Conservation (phyloP, 2,329 filamentous ascomycete species). For the Botrytis pseudocinerea region DNA sequence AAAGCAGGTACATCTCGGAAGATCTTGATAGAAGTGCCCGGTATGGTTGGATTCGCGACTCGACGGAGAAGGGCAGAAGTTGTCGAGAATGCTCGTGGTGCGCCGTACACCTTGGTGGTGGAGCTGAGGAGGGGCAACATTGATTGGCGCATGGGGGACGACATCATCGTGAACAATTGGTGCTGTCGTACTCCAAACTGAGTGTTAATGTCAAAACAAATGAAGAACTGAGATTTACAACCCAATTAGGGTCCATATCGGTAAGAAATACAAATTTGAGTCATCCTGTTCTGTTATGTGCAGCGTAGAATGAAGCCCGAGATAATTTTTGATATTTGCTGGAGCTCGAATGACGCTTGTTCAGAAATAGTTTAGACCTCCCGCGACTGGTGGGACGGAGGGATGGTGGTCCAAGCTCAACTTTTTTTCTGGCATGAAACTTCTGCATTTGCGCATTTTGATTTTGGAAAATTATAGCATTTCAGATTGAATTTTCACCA, state of each 20-base stretch:
- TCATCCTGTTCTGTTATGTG: conserved; percentile 38
- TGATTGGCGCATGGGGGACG: not conserved
- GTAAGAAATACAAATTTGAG: conserved; percentile 25
- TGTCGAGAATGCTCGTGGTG: conserved; percentile 27
- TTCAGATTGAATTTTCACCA: conserved; percentile 16
- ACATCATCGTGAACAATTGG: conserved; percentile 6
- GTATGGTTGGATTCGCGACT: conserved; percentile 43
- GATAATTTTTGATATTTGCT: conserved; percentile 26
- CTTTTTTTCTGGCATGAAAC: conserved; percentile 25
- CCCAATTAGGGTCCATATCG: conserved; percentile 36
- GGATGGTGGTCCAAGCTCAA: conserved; percentile 12
- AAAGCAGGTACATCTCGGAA: conserved; percentile 74
- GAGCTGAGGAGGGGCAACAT: conserved; percentile 13
- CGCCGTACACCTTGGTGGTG: conserved; percentile 16
- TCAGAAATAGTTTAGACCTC: conserved; percentile 29
- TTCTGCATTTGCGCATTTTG: conserved; percentile 27
- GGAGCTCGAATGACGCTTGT: conserved; percentile 8
- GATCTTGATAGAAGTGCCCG: conserved; percentile 63
- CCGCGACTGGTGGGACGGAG: conserved; percentile 21
- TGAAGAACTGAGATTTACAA: not conserved
- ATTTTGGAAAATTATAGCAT: not conserved
- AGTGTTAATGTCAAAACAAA: not conserved
- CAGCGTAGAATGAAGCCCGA: conserved; percentile 38
- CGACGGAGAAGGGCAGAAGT: conserved; percentile 26
- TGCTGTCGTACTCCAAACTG: not conserved